Conservation (phyloP, 768 basidiomycete species). For the Lactarius psammicola region DNA sequence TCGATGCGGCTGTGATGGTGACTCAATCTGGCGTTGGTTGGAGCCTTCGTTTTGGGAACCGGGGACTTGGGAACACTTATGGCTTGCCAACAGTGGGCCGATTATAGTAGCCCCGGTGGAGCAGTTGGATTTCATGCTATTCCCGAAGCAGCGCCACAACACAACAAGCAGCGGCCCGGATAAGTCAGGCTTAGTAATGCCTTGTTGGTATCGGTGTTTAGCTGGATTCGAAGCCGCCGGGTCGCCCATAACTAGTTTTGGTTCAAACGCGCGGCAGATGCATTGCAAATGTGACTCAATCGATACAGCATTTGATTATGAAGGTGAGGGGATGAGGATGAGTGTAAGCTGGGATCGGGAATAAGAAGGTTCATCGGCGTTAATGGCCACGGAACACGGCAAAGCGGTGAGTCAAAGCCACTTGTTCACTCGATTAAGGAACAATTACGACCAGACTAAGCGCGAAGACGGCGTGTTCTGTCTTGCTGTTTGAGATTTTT, state of each 20-base stretch:
- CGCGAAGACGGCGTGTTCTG: slow-evolving; percentile 1
- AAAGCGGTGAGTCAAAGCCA: neutral
- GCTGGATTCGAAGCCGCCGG: neutral
- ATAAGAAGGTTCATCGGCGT: neutral
- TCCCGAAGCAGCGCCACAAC: neutral
- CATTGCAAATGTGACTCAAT: neutral
- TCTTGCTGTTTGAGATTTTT: neutral
- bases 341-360: neutral
- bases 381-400: neutral
- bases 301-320: too few relatives aligned
- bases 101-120: too few relatives aligned
- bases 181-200: too few relatives aligned
- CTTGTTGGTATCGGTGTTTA: neutral
- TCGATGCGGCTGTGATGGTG: neutral
- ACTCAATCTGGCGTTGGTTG: neutral
- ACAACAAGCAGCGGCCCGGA: too few relatives aligned
- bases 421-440: neutral
- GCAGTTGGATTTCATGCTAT: neutral
- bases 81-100: neutral
- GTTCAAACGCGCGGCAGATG: neutral
- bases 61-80: neutral
- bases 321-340: neutral
- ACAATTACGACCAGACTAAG: neutral
- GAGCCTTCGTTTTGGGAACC: neutral
- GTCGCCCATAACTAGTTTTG: too few relatives aligned